Evolutionary conservation across 257 asterid genomes (phyloP), one percentile per base, ranked within the genome.

Genomic region (Scutellaria galericulata): DNA sequence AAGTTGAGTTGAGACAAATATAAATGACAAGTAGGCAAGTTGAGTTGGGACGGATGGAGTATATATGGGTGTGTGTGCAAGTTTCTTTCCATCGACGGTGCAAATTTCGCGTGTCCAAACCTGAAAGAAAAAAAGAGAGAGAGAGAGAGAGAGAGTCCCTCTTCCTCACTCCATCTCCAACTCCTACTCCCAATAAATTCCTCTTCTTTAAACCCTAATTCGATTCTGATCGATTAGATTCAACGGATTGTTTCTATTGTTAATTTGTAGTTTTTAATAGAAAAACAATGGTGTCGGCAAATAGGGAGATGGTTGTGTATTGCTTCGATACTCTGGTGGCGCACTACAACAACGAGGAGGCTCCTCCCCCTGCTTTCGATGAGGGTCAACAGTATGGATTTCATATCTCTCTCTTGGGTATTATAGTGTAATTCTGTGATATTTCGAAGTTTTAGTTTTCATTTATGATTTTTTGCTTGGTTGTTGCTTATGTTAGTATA

Each of bases 261-360:
- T 35, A 52, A 53, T 12, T 12, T 42, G 44, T 9, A 37, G 22
- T 41, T 68, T 6, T 45, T 10, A 37, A 44, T 31, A 5, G 2
- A 14, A 5, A 7, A 22, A 81, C 53, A 39, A 94, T 94, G 99
- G 97, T 91, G 89, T 88, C 97, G 78, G 99, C 99, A 66, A 94
- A 89, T 66, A 86, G 85, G 70, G 99, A 94, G 68, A 91, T 94
- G 99, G 99, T 79, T 68, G 96, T 86, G 46, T 94, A 83, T 85
- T 94, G 99, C 86, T 94, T 94, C 78, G 97, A 94, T 78, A 86
- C 96, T 37, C 87, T 94, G 77, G 90, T 94, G 68, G 91, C 97
- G 71, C 99, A 94, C 87, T 94, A 85, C 83, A 94, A 87, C 78
- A 66, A 78, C 77, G 92, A 89, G 60, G 86, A 87, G 52, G 81